Evolutionary conservation across 2,329 filamentous ascomycete species (phyloP).

Genomic region (Ceratocystis cubensis): DNA sequence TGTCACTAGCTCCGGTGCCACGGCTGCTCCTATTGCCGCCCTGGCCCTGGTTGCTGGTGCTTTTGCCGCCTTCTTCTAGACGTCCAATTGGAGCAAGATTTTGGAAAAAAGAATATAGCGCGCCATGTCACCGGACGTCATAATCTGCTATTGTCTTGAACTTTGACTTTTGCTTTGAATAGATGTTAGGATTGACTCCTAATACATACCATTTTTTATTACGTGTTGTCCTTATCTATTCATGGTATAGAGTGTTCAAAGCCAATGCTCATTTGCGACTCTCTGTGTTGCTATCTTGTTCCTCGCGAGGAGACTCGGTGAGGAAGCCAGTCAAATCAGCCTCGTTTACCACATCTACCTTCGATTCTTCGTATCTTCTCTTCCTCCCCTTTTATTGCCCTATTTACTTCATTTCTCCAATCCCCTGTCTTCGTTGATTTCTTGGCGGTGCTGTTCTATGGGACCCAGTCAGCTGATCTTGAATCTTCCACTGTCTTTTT

Average conservation of each 20-base stretch:
- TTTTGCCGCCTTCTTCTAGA: slow-evolving; percentile 22
- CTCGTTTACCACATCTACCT: background rate
- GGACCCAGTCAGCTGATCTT: background rate
- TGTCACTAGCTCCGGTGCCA: slow-evolving; percentile 14
- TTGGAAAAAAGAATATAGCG: background rate
- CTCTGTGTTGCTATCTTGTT: background rate
- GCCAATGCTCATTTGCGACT: no score
- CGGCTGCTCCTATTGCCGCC: slow-evolving; percentile 17
- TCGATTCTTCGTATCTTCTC: background rate
- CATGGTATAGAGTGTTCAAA: background rate
- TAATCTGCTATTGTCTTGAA: background rate
- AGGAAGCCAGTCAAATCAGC: background rate
- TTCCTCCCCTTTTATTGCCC: slow-evolving; percentile 1
- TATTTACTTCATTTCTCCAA: slow-evolving; percentile 9
- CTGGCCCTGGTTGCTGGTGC: slow-evolving; percentile 20
- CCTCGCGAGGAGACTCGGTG: background rate
- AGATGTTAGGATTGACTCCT: background rate
- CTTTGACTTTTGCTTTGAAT: background rate
- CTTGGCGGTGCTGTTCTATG: background rate
- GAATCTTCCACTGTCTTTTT: background rate
- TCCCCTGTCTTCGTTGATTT: slow-evolving; percentile 2
- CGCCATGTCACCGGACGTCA: background rate
- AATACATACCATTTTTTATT: background rate
- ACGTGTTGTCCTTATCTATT: slow-evolving; percentile 4
- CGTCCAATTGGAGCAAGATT: background rate